These are phyloP conservation scores for Vaccinium myrtillus DNA, from an alignment of 148 eudicot species.

Conservation along the genomic window DNA sequence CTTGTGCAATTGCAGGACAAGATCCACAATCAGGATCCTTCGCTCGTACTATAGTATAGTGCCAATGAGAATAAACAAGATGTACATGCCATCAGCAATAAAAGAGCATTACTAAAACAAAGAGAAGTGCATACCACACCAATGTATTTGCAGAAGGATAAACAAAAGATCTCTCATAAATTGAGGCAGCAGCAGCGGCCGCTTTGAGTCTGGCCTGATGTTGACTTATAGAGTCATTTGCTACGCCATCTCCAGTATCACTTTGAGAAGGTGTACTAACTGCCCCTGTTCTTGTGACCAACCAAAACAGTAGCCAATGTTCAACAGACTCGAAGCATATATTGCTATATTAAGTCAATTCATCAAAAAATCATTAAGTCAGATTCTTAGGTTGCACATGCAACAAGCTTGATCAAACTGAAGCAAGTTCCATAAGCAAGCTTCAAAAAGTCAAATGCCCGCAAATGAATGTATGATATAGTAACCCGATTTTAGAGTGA, in stretches of 20 bases:
- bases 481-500: background rate
- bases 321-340: background rate
- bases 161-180: constrained; percentile 85
- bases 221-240: constrained; percentile 39
- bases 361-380: background rate
- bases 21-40: background rate
- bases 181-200: constrained; percentile 87
- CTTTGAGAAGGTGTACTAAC: constrained; percentile 50
- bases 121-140: constrained; percentile 51
- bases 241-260: constrained; percentile 39
- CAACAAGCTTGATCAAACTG: background rate
- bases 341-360: background rate
- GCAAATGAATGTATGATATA: background rate
- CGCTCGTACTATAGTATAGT: too few relatives aligned
- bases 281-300: constrained; percentile 38
- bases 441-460: background rate
- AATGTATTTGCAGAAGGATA: constrained; percentile 68
- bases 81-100: background rate
- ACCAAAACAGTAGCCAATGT: background rate
- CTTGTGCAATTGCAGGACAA: constrained; percentile 8
- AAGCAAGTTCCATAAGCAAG: background rate
- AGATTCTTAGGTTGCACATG: background rate
- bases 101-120: background rate
- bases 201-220: constrained; percentile 80
- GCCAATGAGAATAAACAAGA: background rate